Base-by-base conservation (phyloP, 345 rosid genomes). In the Acer campestre region DNA sequence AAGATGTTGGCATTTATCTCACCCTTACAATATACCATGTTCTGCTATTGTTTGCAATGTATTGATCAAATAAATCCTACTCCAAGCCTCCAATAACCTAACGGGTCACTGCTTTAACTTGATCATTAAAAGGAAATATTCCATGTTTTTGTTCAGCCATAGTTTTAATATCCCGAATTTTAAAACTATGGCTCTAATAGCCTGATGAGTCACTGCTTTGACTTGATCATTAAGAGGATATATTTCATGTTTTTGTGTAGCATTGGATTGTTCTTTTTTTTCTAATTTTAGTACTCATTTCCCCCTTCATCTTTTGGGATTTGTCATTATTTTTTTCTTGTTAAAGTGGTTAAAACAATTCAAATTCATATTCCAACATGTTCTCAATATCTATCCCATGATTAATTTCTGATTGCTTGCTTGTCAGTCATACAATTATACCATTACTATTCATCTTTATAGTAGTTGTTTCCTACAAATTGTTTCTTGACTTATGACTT, bases 191-290 rank as follows among this genome's bases (percentile, higher is more conserved):
- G 12, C 70, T 40, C 70, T 8, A 40, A 40, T 67, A 12, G 70
- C 51, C 70, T 22, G 13, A 9, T 7, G 16, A n/a, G 7, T 70
- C 74, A 70, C 46, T 53, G 25, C 61, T 18, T 23, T 70, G 20
- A 38, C 17, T 49, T 46, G 44, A 74, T 74, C 18, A 18, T 35
- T 48, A 59, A 61, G 12, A 48, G 46, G 23, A 62, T 29, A 48
- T 23, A 6, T 29, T 0, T 4, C 49, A 46, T 46, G 14, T 10
- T 46, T 46, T 35, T 16, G 38, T 62, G 68, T 29, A 17, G 22
- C 67, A 42, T 2, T 14, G 27, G 23, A 65, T n/a, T 77, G 44
- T 67, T 44, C 22, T 35, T 9, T 78, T 78, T 72, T 42, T 71
- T 20, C 66, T 58, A 40, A 71, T 55, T 9, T 63, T 1, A 35